A percentile compares a stretch with the other conserved stretches of the same genome.
Evolutionary conservation across 331 rosid genomes (phyloP).

Genomic region (Pyrus hybrid): DNA sequence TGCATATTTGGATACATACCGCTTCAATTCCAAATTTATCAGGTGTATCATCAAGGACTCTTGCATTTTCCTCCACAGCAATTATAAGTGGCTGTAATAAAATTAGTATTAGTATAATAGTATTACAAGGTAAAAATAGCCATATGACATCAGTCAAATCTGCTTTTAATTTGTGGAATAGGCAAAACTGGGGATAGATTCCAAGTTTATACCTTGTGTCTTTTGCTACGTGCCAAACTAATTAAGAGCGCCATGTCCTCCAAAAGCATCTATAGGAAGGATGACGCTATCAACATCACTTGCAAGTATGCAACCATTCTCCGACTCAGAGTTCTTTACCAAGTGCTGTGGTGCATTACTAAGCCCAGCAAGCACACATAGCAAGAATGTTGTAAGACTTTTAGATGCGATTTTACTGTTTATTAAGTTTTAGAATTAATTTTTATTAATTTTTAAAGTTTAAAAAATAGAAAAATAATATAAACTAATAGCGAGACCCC

Average conservation of each 20-base stretch:
- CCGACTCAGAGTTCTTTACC: conserved; percentile 35
- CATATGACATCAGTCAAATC: background rate
- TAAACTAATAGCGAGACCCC: no score
- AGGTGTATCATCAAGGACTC: conserved; percentile 71
- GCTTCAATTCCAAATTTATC: conserved; percentile 62
- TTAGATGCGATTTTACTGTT: no score
- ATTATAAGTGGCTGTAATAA: conserved; percentile 74
- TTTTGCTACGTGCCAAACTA: conserved; percentile 65
- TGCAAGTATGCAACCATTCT: conserved; percentile 52
- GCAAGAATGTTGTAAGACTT: conserved; percentile 10
- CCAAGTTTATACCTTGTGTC: conserved; percentile 45
- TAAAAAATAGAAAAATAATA: no score
- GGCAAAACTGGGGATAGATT: background rate
- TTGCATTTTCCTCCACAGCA: conserved; percentile 81
- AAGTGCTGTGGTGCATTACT: conserved; percentile 76
- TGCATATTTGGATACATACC: conserved; percentile 30
- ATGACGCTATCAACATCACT: conserved; percentile 78
- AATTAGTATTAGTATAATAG: background rate
- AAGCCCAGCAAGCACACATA: conserved; percentile 90
- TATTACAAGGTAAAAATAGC: conserved; percentile 4
- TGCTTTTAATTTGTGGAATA: background rate
- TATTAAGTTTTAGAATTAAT: no score
- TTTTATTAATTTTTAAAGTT: no score
- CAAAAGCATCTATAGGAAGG: conserved; percentile 76
- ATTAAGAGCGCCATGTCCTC: conserved; percentile 76